These are phyloP conservation scores for Gossypium gossypioides DNA, from an alignment of 441 rosid species.

Conservation along the genomic window DNA sequence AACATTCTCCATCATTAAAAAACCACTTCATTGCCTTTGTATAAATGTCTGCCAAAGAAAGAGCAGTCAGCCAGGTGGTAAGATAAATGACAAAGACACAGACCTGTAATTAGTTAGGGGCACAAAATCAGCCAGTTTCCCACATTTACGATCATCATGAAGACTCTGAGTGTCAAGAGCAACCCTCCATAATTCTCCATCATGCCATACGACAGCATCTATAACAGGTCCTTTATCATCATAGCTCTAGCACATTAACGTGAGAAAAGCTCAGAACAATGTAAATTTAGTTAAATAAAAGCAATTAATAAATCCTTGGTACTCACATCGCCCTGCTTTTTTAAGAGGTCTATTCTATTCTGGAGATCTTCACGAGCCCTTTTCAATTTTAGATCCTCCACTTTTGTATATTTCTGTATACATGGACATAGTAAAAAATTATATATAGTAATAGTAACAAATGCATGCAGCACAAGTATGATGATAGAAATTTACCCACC, in stretches of 20 bases:
- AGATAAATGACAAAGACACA: neutral
- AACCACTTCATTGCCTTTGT: neutral
- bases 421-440: conserved; percentile 16
- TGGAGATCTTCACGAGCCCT: conserved; percentile 76
- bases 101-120: conserved; percentile 85
- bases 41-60: neutral
- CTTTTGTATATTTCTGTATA: conserved; percentile 60
- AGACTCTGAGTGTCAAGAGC: conserved; percentile 92
- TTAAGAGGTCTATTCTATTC: conserved; percentile 64
- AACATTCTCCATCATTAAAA: neutral
- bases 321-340: conserved; percentile 78
- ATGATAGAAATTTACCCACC: neutral
- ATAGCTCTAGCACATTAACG: conserved; percentile 42
- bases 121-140: conserved; percentile 65
- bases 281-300: conserved; percentile 12
- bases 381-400: conserved; percentile 63
- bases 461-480: neutral
- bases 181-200: conserved; percentile 92
- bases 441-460: neutral
- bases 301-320: conserved; percentile 12
- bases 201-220: conserved; percentile 96
- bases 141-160: conserved; percentile 64
- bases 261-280: conserved; percentile 8
- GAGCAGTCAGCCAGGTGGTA: neutral
- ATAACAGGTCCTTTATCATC: conserved; percentile 92